Percentiles rank a stretch among this genome's conserved stretches.
phyloP scores from a whole-genome alignment of 2,329 filamentous ascomycete species.

The Hypoxylon sp. region DNA sequence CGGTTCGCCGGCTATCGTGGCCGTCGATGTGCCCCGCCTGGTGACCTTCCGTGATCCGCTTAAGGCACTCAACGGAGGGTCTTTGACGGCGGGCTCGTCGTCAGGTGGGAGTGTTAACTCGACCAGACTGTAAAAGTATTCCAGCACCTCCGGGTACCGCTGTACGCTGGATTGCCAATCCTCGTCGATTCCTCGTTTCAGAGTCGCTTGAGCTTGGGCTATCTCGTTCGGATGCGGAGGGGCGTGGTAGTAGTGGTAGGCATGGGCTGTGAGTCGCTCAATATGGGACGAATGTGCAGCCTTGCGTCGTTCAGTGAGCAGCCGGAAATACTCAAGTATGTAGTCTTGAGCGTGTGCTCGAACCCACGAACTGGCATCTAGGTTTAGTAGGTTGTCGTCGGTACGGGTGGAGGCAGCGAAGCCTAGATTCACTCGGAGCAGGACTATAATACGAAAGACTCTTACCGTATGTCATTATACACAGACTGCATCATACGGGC shows the following conservation, averaged over 20 bases:
- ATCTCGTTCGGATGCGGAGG: slow-evolving; percentile 75
- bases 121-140: slow-evolving; percentile 83
- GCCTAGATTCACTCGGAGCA: slow-evolving; percentile 22
- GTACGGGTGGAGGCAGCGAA: slow-evolving; percentile 18
- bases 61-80: slow-evolving; percentile 71
- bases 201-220: slow-evolving; percentile 72
- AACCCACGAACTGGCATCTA: slow-evolving; percentile 70
- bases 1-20: slow-evolving; percentile 58
- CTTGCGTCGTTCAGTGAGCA: slow-evolving; percentile 74
- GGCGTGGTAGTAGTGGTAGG: slow-evolving; percentile 71
- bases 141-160: slow-evolving; percentile 84
- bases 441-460: slow-evolving; percentile 26
- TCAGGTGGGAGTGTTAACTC: slow-evolving; percentile 76
- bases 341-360: slow-evolving; percentile 76
- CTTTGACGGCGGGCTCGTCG: slow-evolving; percentile 70
- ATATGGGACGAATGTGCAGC: slow-evolving; percentile 69
- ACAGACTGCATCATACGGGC: slow-evolving; percentile 73
- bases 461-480: slow-evolving; percentile 75
- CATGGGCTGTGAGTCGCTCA: slow-evolving; percentile 68
- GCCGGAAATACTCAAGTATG: slow-evolving; percentile 75
- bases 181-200: slow-evolving; percentile 82
- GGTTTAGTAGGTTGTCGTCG: slow-evolving; percentile 41
- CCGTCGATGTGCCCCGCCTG: slow-evolving; percentile 57
- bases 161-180: slow-evolving; percentile 84
- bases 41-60: slow-evolving; percentile 64